Evolutionary conservation across 2,329 filamentous ascomycete genomes (phyloP), one percentile per base, ranked within the genome.

Genomic region (Pezicula rhizophila): DNA sequence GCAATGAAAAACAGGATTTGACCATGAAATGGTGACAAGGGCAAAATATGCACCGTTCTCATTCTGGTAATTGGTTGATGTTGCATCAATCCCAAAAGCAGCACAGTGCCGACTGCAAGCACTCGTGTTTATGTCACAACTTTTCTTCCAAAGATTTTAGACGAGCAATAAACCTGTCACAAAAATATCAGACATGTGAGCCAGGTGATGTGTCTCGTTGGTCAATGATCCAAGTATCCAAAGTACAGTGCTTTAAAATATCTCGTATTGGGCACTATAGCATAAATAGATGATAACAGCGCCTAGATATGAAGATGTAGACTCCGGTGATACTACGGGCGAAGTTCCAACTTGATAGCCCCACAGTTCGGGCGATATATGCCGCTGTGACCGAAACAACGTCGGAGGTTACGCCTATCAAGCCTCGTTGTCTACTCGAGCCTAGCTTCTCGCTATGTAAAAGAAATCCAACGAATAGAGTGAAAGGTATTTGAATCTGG

Each of bases 1-100:
- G 37, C 47, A 8, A 45, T 34, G 20, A 45, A 45, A 23, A 45
- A 49, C 31, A 49, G n/a, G 28, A 43, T 23, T 23, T 23, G 23
- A 5, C 23, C 23, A 40, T 17, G 34, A 18, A 11, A 48, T 33
- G 25, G 20, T 43, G 6, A 33, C 31, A 5, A 48, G 20, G 10
- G 41, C 31, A 18, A 42, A 44, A 42, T 43, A 42, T n/a, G 40
- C 31, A 10, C 26, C 46, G 23, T 23, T 23, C 23, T 23, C 23
- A 23, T 23, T 23, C 23, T 23, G 23, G 23, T 23, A 23, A 5
- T 23, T 7, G 4, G 23, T 4, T 23, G 23, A 23, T 7, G 23
- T 23, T 23, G 23, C 23, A 23, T 23, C 23, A 23, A 23, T 23
- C 23, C 23, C 23, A 23, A 23, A 23, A 23, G 23, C 23, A 23